phyloP scores from a whole-genome alignment of 2,329 filamentous ascomycete genomes.

The Periconia sp. region DNA sequence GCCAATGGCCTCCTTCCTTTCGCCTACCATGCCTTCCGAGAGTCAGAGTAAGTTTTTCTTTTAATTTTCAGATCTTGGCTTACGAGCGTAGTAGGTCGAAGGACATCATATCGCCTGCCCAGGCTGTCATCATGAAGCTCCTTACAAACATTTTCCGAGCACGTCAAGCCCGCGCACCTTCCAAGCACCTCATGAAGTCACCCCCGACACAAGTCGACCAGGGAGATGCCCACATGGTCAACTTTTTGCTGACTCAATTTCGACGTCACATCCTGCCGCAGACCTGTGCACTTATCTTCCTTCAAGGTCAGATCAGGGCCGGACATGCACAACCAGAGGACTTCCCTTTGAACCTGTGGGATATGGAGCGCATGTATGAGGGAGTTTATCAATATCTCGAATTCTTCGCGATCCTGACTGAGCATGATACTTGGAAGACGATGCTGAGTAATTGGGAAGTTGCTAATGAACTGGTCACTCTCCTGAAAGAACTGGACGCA shows the following conservation, averaged over 20 bases:
- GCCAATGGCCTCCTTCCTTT: slow-evolving; percentile 88
- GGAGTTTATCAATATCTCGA: slow-evolving; percentile 93
- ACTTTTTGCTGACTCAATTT: slow-evolving; percentile 92
- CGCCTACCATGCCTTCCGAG: slow-evolving; percentile 86
- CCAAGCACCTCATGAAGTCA: slow-evolving; percentile 48
- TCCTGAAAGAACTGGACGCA: slow-evolving; percentile 83
- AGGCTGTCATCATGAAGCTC: slow-evolving; percentile 88
- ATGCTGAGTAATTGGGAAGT: slow-evolving; percentile 92
- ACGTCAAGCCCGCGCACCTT: slow-evolving; percentile 45
- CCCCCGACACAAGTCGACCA: slow-evolving; percentile 54
- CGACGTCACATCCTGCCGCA: slow-evolving; percentile 90
- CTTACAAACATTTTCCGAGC: slow-evolving; percentile 86
- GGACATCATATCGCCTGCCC: slow-evolving; percentile 92
- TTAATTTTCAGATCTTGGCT: slow-evolving; percentile 3
- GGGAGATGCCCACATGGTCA: slow-evolving; percentile 68
- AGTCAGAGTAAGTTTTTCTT: slow-evolving; percentile 48
- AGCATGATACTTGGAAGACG: slow-evolving; percentile 78
- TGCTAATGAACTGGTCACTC: slow-evolving; percentile 81
- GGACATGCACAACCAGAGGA: slow-evolving; percentile 76
- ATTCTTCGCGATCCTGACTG: slow-evolving; percentile 86
- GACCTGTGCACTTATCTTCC: slow-evolving; percentile 89
- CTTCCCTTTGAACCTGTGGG: slow-evolving; percentile 93
- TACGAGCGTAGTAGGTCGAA: slow-evolving; percentile 59
- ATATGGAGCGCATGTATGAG: slow-evolving; percentile 96
- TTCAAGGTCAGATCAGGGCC: slow-evolving; percentile 86